Evolutionary conservation across 768 basidiomycete genomes (phyloP).

Genomic region (Phlebiopsis gigantea): DNA sequence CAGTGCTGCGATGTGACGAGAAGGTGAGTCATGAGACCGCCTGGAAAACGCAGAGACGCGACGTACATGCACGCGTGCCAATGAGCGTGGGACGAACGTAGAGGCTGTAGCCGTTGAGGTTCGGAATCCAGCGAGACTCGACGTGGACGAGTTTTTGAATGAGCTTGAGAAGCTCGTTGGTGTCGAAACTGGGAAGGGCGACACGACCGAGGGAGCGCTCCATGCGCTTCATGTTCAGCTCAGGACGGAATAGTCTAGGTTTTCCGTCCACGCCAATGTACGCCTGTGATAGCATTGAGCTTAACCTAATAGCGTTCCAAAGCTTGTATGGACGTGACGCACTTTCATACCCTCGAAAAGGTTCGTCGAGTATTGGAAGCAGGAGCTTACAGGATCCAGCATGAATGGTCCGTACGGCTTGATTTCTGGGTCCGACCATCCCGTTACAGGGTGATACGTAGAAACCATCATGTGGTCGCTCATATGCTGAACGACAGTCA

Average conservation of each 20-base stretch:
- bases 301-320: background rate
- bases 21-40: background rate
- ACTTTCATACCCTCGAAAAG: slow-evolving; percentile 70
- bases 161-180: slow-evolving; percentile 40
- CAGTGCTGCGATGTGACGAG: slow-evolving; percentile 28
- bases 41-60: background rate
- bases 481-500: slow-evolving; percentile 36
- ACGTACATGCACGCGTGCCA: slow-evolving; percentile 36
- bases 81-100: slow-evolving; percentile 84
- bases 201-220: slow-evolving; percentile 62
- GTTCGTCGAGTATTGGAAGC: slow-evolving; percentile 58
- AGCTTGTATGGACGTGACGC: slow-evolving; percentile 14
- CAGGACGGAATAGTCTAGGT: slow-evolving; percentile 75
- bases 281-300: slow-evolving; percentile 37
- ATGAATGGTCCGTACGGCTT: slow-evolving; percentile 59
- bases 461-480: slow-evolving; percentile 77
- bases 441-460: slow-evolving; percentile 53
- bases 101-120: slow-evolving; percentile 65
- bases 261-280: slow-evolving; percentile 69
- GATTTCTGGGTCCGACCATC: slow-evolving; percentile 72
- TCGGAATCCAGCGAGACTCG: slow-evolving; percentile 86
- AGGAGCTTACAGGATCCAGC: slow-evolving; percentile 51
- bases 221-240: slow-evolving; percentile 82
- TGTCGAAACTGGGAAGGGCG: slow-evolving; percentile 57
- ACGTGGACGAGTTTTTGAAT: slow-evolving; percentile 63